Evolutionary conservation across 2,329 filamentous ascomycete species (phyloP).

Genomic region (Cercospora janseana): DNA sequence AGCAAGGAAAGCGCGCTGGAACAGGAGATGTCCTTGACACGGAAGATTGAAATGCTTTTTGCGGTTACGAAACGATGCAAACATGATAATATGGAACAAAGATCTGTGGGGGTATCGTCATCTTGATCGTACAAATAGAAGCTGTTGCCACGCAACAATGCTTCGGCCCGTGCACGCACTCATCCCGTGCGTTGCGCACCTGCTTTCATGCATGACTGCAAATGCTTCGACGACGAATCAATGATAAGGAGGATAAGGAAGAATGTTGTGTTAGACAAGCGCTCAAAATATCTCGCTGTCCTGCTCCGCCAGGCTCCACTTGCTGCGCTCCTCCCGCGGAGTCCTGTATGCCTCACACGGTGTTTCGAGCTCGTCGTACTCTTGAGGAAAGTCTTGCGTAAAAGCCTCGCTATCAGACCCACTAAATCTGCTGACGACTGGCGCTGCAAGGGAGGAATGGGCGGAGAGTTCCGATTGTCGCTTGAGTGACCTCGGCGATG

Average conservation of each 20-base stretch:
- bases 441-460: conserved; percentile 6
- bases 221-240: neutral
- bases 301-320: conserved; percentile 21
- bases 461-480: conserved; percentile 18
- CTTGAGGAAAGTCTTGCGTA: conserved; percentile 6
- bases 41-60: no score
- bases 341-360: conserved; percentile 33
- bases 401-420: conserved; percentile 29
- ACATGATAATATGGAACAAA: neutral
- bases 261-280: neutral
- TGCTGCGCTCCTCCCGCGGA: conserved; percentile 32
- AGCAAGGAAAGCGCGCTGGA: no score
- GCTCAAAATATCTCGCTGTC: conserved; percentile 30
- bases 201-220: no score
- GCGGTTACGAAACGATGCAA: no score
- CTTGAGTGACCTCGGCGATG: conserved; percentile 16
- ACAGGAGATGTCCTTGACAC: no score
- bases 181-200: no score
- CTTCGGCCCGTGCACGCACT: no score
- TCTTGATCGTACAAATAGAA: neutral
- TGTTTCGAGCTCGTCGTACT: conserved; percentile 23
- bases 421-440: conserved; percentile 29
- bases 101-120: neutral
- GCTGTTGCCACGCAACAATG: no score
- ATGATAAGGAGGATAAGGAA: no score